These are phyloP conservation scores for Yamadazyma mexicana DNA, from an alignment of 1,139 yeast genomes.

Conservation along the genomic window DNA sequence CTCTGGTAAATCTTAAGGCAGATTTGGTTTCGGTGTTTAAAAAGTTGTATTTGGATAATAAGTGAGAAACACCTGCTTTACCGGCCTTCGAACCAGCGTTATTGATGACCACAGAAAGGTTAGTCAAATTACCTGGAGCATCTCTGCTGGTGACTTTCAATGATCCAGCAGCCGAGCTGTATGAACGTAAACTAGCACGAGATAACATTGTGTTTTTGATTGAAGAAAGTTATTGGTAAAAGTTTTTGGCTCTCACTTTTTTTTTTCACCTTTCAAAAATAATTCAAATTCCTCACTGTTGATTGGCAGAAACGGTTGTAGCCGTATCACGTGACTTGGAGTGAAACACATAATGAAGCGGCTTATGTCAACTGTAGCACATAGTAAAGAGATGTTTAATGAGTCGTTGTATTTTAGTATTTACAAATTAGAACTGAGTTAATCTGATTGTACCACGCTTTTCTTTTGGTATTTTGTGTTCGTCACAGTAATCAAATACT, in stretches of 20 bases:
- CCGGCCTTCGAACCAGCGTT: conserved; percentile 81
- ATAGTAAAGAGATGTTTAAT: too few relatives aligned
- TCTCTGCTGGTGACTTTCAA: conserved; percentile 49
- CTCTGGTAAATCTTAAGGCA: conserved; percentile 91
- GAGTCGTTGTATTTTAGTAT: too few relatives aligned
- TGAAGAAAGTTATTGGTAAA: neutral
- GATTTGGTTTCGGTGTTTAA: conserved; percentile 82
- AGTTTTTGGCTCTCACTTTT: conserved; percentile 4
- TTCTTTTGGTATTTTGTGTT: conserved; percentile 22
- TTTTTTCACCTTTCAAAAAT: conserved; percentile 2
- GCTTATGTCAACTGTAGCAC: too few relatives aligned
- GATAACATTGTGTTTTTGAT: conserved; percentile 33
- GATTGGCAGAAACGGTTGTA: conserved; percentile 18
- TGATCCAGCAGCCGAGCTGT: conserved; percentile 48
- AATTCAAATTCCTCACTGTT: conserved; percentile 17
- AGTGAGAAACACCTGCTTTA: conserved; percentile 83
- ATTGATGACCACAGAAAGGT: conserved; percentile 69
- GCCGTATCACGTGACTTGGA: conserved; percentile 12
- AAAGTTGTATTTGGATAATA: conserved; percentile 81
- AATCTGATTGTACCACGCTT: conserved; percentile 27
- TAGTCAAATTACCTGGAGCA: conserved; percentile 63
- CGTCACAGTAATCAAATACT: conserved; percentile 66
- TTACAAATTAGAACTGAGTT: conserved; percentile 35
- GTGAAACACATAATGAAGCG: too few relatives aligned
- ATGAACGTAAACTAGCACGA: conserved; percentile 48